Base-by-base conservation (phyloP, 2,329 filamentous ascomycete species). In the Ceratocystis harringtonii region DNA sequence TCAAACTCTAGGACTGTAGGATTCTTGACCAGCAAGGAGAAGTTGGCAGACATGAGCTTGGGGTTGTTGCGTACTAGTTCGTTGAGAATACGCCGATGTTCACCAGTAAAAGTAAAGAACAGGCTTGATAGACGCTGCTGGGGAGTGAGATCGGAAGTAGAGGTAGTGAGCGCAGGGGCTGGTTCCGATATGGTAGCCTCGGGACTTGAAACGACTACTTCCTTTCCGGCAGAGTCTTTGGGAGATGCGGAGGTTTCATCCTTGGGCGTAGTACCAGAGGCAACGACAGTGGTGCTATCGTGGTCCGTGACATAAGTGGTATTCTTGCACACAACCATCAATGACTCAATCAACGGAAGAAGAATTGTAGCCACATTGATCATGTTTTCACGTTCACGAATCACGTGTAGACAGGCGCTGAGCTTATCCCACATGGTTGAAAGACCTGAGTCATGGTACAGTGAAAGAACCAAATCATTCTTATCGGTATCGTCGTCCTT, bases 301-400 rank as follows among this genome's bases (percentile, higher is more conserved):
- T 28, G 12, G 55, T 84, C 77, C 68, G 94, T 89, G 72, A 86
- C 87, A 64, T 91, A 79, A 1, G 90, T 88, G 7, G 91, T 96
- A 75, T 97, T 97, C 79, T 97, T 99, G 82, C 95, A 99, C 32
- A 99, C 92, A 64, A 99, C 94, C 94, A 99, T 99, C 68, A 99
- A 80, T 5, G 92, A 90, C 75, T 99, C 94, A 68, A 99, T 96
- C 36, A 99, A 79, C 36, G 94, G 94, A 44, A 97, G 79, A 30
- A 99, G 81, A 69, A 97, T 97, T 0, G 92, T 97, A 36, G 94
- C 95, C 66, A 99, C 92, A 71, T 95, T 96, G 72, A 97, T 84
- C 86, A 97, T 94, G 73, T 90, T 95, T 73, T 95, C 92, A 66
- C 92, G 89, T 74, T 95, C 84, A 63, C 90, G 88, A 70, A 99